Conservation (phyloP, 2,329 filamentous ascomycete genomes). For the Aspergillus tubingensis region DNA sequence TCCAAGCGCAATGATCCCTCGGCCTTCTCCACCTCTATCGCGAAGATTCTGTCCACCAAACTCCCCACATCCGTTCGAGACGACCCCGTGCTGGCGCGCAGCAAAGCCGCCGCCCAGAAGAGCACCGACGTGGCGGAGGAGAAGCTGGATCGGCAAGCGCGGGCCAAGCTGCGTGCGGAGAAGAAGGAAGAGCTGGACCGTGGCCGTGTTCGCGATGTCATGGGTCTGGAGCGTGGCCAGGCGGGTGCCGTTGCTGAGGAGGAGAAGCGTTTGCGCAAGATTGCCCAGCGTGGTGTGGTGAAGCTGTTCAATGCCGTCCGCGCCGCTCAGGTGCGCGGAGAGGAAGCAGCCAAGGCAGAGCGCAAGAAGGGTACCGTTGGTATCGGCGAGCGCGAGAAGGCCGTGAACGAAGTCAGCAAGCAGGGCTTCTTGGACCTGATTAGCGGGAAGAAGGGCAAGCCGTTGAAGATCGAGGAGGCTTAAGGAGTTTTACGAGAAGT, state of each 20-base stretch:
- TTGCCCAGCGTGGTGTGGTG: conserved; percentile 88
- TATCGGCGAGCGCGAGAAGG: conserved; percentile 77
- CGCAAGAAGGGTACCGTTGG: conserved; percentile 75
- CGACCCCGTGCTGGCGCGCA: conserved; percentile 90
- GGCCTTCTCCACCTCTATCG: conserved; percentile 89
- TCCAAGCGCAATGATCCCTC: conserved; percentile 85
- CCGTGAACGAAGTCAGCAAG: conserved; percentile 93
- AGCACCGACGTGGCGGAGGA: conserved; percentile 72
- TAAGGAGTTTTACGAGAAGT: conserved; percentile 25
- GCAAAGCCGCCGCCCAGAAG: conserved; percentile 70
- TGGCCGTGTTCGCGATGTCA: conserved; percentile 83
- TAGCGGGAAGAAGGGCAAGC: conserved; percentile 57
- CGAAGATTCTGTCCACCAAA: conserved; percentile 89
- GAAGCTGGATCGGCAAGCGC: conserved; percentile 79
- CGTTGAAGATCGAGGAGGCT: conserved; percentile 47
- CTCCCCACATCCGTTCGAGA: conserved; percentile 76
- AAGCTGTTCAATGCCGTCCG: conserved; percentile 96
- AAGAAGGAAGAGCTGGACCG: conserved; percentile 78
- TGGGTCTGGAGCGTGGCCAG: conserved; percentile 62
- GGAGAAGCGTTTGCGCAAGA: conserved; percentile 80
- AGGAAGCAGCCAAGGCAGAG: conserved; percentile 68
- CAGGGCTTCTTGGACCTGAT: conserved; percentile 95
- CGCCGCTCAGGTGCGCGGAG: conserved; percentile 85
- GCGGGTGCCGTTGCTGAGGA: conserved; percentile 62
- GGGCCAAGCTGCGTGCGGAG: conserved; percentile 75